Conservation (phyloP, 176 grass and related monocot species). For the Ampelocalamus luodianensis region DNA sequence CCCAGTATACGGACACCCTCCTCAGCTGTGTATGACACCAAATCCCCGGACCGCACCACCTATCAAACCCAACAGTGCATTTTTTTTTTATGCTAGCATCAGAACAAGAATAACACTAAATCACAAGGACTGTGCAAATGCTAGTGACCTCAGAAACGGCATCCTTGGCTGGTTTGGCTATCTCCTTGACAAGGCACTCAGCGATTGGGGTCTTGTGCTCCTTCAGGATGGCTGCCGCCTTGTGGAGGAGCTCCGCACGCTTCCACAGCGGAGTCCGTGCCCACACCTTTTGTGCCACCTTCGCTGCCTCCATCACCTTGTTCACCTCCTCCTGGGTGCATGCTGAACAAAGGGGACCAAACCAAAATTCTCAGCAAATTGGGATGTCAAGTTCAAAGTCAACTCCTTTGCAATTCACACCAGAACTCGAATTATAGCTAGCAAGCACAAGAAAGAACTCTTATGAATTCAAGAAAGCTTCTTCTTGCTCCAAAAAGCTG, state of each 20-base stretch:
- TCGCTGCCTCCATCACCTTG: slow-evolving; percentile 88
- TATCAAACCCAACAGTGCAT: slow-evolving; percentile 35
- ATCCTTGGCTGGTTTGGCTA: slow-evolving; percentile 96
- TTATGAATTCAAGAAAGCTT: not conserved
- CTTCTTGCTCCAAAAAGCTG: not conserved
- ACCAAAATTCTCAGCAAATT: slow-evolving; percentile 12
- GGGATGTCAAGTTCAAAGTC: not conserved
- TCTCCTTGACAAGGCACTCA: slow-evolving; percentile 93
- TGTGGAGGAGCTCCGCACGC: slow-evolving; percentile 88
- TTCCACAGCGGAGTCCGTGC: slow-evolving; percentile 89
- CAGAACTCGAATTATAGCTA: not conserved
- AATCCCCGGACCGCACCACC: slow-evolving; percentile 93
- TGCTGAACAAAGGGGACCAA: slow-evolving; percentile 48
- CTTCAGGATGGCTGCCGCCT: slow-evolving; percentile 88
- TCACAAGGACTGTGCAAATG: not conserved
- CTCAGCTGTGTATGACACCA: slow-evolving; percentile 91
- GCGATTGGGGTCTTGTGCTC: slow-evolving; percentile 84
- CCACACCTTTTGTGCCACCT: slow-evolving; percentile 82
- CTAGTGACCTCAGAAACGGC: slow-evolving; percentile 75
- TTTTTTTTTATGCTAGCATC: slow-evolving; percentile 1
- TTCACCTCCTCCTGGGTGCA: slow-evolving; percentile 99
- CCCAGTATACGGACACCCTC: slow-evolving; percentile 93
- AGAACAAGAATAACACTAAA: slow-evolving; percentile 9
- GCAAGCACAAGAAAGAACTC: not conserved
- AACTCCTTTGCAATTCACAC: slow-evolving; percentile 1